These are phyloP conservation scores for Corallochytrium limacisporum DNA, from an alignment of 78 protist genomes.

Conservation along the genomic window DNA sequence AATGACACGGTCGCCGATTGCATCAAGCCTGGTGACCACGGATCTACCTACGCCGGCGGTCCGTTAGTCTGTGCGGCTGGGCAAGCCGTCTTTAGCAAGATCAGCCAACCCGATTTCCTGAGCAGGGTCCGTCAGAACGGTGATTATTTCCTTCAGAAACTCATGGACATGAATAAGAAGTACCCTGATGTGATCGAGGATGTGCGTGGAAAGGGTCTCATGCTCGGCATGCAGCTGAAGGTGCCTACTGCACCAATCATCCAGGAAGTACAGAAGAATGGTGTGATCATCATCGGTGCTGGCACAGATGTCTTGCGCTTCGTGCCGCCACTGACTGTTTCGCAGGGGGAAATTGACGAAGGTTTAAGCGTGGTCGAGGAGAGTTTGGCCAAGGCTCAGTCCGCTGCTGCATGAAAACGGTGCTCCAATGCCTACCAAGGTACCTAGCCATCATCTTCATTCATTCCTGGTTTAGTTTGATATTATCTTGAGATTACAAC, in stretches of 20 bases:
- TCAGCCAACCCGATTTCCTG: constrained; percentile 17
- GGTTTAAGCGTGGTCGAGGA: neutral
- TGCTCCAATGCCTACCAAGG: no score
- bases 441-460: no score
- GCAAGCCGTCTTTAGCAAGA: constrained; percentile 16
- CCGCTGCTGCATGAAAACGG: no score
- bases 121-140: constrained; percentile 21
- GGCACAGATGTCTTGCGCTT: constrained; percentile 14
- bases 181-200: constrained; percentile 5
- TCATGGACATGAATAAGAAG: neutral
- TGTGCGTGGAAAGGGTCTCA: constrained; percentile 32
- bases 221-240: constrained; percentile 37
- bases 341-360: neutral
- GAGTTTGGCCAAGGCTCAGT: neutral
- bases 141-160: neutral
- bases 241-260: neutral
- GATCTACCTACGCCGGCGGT: constrained; percentile 66
- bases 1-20: constrained; percentile 2
- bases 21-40: constrained; percentile 57
- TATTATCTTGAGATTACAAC: no score
- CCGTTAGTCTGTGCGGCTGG: constrained; percentile 48
- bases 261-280: neutral
- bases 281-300: neutral
- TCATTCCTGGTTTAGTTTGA: no score
- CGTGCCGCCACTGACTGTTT: constrained; percentile 9